These are phyloP conservation scores for Pedinophyceae sp. DNA, from an alignment of 139 green algal species.

Conservation along the genomic window DNA sequence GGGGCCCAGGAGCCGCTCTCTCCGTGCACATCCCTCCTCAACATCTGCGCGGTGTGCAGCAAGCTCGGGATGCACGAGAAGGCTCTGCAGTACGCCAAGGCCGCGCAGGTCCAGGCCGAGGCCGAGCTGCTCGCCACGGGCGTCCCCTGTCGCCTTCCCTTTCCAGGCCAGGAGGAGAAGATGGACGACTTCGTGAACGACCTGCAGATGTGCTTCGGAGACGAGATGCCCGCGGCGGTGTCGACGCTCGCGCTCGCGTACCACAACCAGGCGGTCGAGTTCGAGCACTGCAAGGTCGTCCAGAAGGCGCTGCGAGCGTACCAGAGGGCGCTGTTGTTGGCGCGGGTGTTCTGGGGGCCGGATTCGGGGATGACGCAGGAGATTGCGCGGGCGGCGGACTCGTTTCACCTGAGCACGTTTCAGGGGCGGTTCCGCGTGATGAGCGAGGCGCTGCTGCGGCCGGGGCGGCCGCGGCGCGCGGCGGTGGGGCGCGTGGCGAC, in stretches of 20 bases:
- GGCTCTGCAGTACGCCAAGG: background rate
- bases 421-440: too few relatives aligned
- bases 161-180: background rate
- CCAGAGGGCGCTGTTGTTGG: too few relatives aligned
- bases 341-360: too few relatives aligned
- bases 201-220: background rate
- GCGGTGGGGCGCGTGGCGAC: too few relatives aligned
- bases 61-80: background rate
- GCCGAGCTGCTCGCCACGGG: background rate
- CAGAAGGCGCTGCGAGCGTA: too few relatives aligned
- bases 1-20: background rate
- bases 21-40: background rate
- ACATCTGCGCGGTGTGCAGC: background rate
- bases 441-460: too few relatives aligned
- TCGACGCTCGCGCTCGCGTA: background rate
- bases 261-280: background rate
- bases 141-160: background rate
- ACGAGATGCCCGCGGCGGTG: background rate
- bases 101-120: background rate
- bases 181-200: background rate
- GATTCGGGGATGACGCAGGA: too few relatives aligned
- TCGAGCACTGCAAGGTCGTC: background rate
- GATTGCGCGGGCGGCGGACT: too few relatives aligned
- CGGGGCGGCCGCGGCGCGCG: too few relatives aligned
- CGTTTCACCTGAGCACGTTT: too few relatives aligned